These are phyloP conservation scores for Metschnikowia anglica DNA, from an alignment of 805 yeast genomes.

Conservation along the genomic window DNA sequence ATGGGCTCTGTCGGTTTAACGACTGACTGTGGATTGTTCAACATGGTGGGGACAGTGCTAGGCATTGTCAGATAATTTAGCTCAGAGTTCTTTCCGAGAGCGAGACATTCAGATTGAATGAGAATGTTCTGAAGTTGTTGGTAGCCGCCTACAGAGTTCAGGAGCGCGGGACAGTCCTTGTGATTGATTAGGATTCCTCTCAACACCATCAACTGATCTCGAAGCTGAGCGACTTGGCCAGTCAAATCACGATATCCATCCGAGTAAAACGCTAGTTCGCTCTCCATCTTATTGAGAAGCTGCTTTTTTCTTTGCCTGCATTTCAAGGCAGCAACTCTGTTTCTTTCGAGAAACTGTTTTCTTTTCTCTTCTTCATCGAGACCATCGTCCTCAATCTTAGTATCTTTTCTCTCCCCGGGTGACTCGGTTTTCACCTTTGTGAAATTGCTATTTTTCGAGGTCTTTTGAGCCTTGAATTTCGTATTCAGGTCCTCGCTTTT, in stretches of 20 bases:
- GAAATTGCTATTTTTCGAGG: conserved; percentile 8
- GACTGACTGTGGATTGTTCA: conserved; percentile 17
- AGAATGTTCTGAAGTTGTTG: conserved; percentile 46
- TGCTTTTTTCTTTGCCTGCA: conserved; percentile 95
- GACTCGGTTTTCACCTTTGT: conserved; percentile 12
- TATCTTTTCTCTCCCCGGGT: conserved; percentile 12
- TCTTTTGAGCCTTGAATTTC: conserved; percentile 11
- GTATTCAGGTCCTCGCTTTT: conserved; percentile 7
- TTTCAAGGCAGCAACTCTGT: conserved; percentile 91
- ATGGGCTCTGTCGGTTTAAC: conserved; percentile 1
- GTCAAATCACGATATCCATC: conserved; percentile 67
- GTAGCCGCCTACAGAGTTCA: conserved; percentile 46
- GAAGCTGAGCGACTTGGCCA: conserved; percentile 53
- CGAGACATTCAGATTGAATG: conserved; percentile 31
- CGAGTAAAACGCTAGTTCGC: conserved; percentile 68
- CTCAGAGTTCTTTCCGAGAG: conserved; percentile 27
- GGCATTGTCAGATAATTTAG: conserved; percentile 33
- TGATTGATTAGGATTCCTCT: conserved; percentile 50
- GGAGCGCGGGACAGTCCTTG: conserved; percentile 45
- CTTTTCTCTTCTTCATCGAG: conserved; percentile 49
- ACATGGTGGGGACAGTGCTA: conserved; percentile 41
- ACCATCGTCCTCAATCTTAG: conserved; percentile 6
- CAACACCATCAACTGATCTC: conserved; percentile 55
- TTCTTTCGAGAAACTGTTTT: conserved; percentile 78
- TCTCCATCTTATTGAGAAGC: conserved; percentile 78